These are phyloP conservation scores for Sugiyamaella castrensis DNA, from an alignment of 1,139 yeast species.

Conservation along the genomic window DNA sequence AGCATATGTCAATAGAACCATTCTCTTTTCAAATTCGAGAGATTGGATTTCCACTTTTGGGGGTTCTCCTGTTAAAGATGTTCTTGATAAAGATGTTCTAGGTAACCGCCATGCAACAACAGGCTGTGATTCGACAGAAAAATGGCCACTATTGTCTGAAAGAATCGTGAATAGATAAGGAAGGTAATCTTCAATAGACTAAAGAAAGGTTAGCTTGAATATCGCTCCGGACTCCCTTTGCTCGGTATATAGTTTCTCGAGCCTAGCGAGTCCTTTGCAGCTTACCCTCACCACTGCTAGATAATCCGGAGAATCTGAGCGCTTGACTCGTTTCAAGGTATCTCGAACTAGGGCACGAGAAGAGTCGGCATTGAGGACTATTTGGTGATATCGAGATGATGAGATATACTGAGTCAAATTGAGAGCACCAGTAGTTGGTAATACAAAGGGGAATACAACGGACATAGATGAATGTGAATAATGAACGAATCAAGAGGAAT, in stretches of 20 bases:
- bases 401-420: constrained; percentile 25
- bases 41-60: constrained; percentile 30
- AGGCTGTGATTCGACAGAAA: constrained; percentile 3
- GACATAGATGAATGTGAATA: constrained; percentile 20
- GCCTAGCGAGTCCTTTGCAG: background rate
- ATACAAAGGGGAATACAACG: constrained; percentile 27
- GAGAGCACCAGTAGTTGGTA: constrained; percentile 35
- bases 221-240: background rate
- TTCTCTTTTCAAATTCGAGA: constrained; percentile 33
- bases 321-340: constrained; percentile 33
- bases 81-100: constrained; percentile 21
- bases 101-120: constrained; percentile 34
- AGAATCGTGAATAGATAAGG: constrained; percentile 27
- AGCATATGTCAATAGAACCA: constrained; percentile 34
- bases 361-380: constrained; percentile 32
- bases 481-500: background rate
- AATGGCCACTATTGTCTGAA: constrained; percentile 1
- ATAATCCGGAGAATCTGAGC: constrained; percentile 30
- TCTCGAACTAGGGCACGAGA: constrained; percentile 35
- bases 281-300: constrained; percentile 32
- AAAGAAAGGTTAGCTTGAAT: no score
- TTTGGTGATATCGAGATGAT: constrained; percentile 28
- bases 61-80: constrained; percentile 24
- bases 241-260: background rate
- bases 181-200: constrained; percentile 35